Evolutionary conservation across 2,329 filamentous ascomycete genomes (phyloP).

Genomic region (Pestalotiopsis sp.): DNA sequence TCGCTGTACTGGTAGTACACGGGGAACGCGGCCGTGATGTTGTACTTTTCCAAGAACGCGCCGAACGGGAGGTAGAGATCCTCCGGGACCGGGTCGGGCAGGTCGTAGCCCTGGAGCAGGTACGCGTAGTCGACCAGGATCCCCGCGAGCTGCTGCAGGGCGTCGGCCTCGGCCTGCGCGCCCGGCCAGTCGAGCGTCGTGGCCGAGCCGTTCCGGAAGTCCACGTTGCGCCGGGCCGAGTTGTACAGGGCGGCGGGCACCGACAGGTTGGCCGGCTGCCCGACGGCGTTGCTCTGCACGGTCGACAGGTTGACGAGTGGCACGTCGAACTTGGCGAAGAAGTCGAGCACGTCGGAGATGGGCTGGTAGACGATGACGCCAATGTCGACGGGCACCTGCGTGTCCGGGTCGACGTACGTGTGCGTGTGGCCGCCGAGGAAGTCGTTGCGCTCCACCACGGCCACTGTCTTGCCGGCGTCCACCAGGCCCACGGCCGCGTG

Average conservation of each 20-base stretch:
- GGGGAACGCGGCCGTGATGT: conserved; percentile 30
- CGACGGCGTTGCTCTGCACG: background rate
- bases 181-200: background rate
- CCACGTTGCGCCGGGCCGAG: background rate
- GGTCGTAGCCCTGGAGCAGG: conserved; percentile 4
- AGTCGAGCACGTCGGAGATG: conserved; percentile 1
- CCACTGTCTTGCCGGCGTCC: conserved; percentile 4
- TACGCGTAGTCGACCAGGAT: conserved; percentile 9
- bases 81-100: conserved; percentile 6
- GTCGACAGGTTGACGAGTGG: background rate
- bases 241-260: background rate
- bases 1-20: conserved; percentile 30
- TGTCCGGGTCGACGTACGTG: conserved; percentile 8
- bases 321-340: conserved; percentile 1
- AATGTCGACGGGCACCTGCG: background rate
- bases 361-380: conserved; percentile 9
- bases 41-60: conserved; percentile 37
- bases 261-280: background rate
- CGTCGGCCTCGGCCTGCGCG: background rate
- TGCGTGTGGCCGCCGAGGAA: conserved; percentile 11
- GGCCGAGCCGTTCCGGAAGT: conserved; percentile 7
- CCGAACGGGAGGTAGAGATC: conserved; percentile 30
- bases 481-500: conserved; percentile 4
- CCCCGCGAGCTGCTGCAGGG: background rate
- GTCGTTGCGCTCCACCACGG: conserved; percentile 4